Percentiles rank a stretch among this genome's conserved stretches.
phyloP scores from a whole-genome alignment of 305 asterid species.

The Solanum hybrid region DNA sequence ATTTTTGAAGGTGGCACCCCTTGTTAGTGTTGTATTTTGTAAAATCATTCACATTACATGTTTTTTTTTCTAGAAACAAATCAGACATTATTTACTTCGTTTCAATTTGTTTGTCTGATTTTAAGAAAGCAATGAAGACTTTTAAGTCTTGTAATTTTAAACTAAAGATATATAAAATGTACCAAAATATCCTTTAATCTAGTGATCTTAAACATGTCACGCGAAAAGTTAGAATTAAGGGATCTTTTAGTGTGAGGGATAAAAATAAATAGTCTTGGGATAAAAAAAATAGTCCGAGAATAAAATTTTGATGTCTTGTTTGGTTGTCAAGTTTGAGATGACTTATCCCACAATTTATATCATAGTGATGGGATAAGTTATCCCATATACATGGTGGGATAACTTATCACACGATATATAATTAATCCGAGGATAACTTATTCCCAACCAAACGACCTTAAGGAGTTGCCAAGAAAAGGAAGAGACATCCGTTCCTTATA shows the following conservation, averaged over 20 bases:
- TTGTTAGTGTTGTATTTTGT: background rate
- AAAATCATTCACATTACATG: background rate
- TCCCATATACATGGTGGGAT: background rate
- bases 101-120: background rate
- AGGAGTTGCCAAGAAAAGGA: background rate
- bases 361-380: background rate
- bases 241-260: background rate
- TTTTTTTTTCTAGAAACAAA: background rate
- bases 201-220: background rate
- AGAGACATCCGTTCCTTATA: background rate
- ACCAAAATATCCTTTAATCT: background rate
- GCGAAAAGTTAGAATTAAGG: background rate
- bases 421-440: background rate
- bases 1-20: background rate
- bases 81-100: background rate
- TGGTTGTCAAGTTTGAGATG: background rate
- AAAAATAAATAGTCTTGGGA: no score
- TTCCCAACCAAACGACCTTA: background rate
- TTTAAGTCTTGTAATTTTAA: background rate
- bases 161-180: background rate
- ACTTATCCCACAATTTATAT: background rate
- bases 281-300: no score
- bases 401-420: background rate
- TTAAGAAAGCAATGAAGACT: background rate
- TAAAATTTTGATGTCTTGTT: background rate